A percentile compares a stretch with the other conserved stretches of the same genome.
These are phyloP conservation scores for Monilinia polystroma DNA, from an alignment of 2,329 filamentous ascomycete genomes.

Conservation along the genomic window DNA sequence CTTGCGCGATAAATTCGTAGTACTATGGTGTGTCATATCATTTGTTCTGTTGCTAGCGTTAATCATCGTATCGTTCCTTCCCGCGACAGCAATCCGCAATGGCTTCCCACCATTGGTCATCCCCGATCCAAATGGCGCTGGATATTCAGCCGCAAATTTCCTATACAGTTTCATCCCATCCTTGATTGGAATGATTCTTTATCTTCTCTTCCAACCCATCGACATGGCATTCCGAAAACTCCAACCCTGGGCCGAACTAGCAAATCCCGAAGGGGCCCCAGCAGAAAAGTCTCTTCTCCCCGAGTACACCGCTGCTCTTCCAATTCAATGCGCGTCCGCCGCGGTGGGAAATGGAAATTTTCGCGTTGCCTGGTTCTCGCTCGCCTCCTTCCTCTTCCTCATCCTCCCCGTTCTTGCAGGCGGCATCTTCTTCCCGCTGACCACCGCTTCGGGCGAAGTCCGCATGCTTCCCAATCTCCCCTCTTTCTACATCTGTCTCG, in stretches of 20 bases:
- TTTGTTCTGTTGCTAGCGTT: conserved; percentile 66
- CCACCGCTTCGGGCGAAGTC: conserved; percentile 51
- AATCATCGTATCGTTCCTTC: conserved; percentile 75
- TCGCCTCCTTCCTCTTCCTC: conserved; percentile 58
- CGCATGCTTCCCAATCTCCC: conserved; percentile 72
- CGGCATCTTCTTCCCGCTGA: conserved; percentile 72
- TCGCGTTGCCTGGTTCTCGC: conserved; percentile 60
- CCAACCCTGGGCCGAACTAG: conserved; percentile 67
- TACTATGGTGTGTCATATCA: conserved; percentile 62
- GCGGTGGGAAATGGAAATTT: conserved; percentile 60
- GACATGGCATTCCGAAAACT: conserved; percentile 66
- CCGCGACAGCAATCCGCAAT: conserved; percentile 59
- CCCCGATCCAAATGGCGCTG: conserved; percentile 57
- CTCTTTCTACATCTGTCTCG: conserved; percentile 70
- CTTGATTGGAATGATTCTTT: conserved; percentile 64
- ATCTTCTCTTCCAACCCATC: conserved; percentile 64
- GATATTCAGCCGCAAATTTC: conserved; percentile 86
- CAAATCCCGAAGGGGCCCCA: conserved; percentile 54
- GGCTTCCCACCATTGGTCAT: conserved; percentile 72
- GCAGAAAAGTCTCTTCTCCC: conserved; percentile 65
- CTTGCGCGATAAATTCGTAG: conserved; percentile 63
- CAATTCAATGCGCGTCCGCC: conserved; percentile 57
- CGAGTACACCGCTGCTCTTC: conserved; percentile 66
- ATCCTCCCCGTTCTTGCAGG: conserved; percentile 67
- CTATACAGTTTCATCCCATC: conserved; percentile 76